These are phyloP conservation scores for Phytophthora pluvialis DNA, from an alignment of 352 stramenopile species.

Conservation along the genomic window DNA sequence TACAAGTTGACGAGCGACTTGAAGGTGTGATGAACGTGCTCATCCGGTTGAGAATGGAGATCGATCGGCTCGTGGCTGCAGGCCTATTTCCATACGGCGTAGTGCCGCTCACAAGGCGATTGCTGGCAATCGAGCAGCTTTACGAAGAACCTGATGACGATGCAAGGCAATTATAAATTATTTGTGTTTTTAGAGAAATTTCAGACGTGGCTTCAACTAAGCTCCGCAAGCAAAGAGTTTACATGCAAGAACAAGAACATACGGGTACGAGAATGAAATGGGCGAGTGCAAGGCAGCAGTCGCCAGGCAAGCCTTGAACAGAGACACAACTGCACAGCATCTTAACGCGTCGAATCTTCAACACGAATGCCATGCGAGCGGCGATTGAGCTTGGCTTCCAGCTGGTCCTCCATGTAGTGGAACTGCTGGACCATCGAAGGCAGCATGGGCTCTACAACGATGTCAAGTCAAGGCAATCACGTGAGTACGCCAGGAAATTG, in stretches of 20 bases:
- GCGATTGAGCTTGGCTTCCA: slow-evolving; percentile 67
- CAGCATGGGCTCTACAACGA: slow-evolving; percentile 67
- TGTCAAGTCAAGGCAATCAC: background rate
- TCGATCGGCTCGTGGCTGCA: slow-evolving; percentile 50
- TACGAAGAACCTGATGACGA: slow-evolving; percentile 45
- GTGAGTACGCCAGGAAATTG: slow-evolving; percentile 9
- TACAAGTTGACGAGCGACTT: slow-evolving; percentile 32
- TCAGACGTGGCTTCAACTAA: slow-evolving; percentile 3
- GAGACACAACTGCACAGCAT: slow-evolving; percentile 1
- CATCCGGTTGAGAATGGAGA: slow-evolving; percentile 70
- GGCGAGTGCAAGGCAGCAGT: background rate
- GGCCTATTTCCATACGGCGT: slow-evolving; percentile 65
- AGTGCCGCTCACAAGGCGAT: slow-evolving; percentile 49
- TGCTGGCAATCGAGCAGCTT: slow-evolving; percentile 55
- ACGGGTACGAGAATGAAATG: slow-evolving; percentile 16
- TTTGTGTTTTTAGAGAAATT: slow-evolving; percentile 38
- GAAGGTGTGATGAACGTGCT: slow-evolving; percentile 57
- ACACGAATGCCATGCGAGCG: slow-evolving; percentile 53
- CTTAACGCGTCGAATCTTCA: slow-evolving; percentile 45
- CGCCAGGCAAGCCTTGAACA: slow-evolving; percentile 9
- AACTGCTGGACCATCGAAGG: slow-evolving; percentile 82
- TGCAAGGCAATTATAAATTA: slow-evolving; percentile 50
- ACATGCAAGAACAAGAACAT: slow-evolving; percentile 28
- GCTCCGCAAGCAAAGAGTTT: slow-evolving; percentile 2
- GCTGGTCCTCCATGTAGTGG: slow-evolving; percentile 80